Conservation (phyloP, 108 stramenopile genomes). For the Fistulifera pelliculosa region DNA sequence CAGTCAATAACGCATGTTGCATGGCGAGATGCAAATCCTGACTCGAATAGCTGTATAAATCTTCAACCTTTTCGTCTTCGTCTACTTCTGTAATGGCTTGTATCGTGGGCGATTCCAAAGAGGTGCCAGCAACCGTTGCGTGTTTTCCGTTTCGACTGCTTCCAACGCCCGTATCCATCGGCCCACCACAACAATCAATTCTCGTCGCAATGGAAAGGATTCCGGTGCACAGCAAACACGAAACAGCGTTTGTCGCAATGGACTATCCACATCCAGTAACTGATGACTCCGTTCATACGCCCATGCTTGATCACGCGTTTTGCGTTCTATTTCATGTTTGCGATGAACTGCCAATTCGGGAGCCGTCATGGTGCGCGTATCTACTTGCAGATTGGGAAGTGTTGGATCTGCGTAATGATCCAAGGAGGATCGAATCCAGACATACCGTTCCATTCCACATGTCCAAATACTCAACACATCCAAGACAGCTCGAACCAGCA, state of each 20-base stretch:
- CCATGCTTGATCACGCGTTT: slow-evolving; percentile 39
- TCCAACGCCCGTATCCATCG: slow-evolving; percentile 30
- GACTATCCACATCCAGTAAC: too few species aligned
- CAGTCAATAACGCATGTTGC: slow-evolving; percentile 54
- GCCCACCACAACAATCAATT: slow-evolving; percentile 48
- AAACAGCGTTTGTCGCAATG: slow-evolving; percentile 16
- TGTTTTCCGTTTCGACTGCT: slow-evolving; percentile 29
- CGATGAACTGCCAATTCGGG: slow-evolving; percentile 53
- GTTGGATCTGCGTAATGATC: slow-evolving; percentile 12
- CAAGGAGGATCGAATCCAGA: slow-evolving; percentile 43
- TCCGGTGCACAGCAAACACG: slow-evolving; percentile 12
- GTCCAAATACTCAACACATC: slow-evolving; percentile 70
- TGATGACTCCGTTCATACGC: slow-evolving; percentile 21
- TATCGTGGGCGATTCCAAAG: slow-evolving; percentile 25
- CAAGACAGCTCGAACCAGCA: slow-evolving; percentile 51
- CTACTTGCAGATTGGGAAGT: slow-evolving; percentile 26
- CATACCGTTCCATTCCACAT: slow-evolving; percentile 48
- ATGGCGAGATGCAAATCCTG: slow-evolving; percentile 32
- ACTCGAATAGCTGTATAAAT: slow-evolving; percentile 1
- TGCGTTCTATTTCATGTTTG: slow-evolving; percentile 39
- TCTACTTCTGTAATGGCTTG: slow-evolving; percentile 24
- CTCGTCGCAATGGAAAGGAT: slow-evolving; percentile 9
- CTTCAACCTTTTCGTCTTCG: slow-evolving; percentile 35
- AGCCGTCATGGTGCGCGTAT: slow-evolving; percentile 55
- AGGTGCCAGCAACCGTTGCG: slow-evolving; percentile 12